phyloP scores from a whole-genome alignment of 2,329 filamentous ascomycete species.

The Neofusicoccum laricinum region DNA sequence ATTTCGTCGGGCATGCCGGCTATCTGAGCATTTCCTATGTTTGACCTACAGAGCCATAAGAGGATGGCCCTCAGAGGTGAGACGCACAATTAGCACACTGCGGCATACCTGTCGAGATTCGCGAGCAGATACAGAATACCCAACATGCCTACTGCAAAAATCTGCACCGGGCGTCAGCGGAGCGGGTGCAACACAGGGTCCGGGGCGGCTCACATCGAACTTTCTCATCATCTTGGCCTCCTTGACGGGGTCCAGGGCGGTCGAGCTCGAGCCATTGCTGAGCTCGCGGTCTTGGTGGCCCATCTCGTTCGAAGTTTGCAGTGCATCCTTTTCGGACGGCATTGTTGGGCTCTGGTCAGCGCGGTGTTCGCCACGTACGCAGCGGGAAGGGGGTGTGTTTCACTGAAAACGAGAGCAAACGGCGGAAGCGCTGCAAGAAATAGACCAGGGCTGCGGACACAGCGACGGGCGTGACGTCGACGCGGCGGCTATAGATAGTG shows the following conservation, averaged over 20 bases:
- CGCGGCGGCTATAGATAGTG: background rate
- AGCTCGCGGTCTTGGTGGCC: background rate
- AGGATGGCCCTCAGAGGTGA: background rate
- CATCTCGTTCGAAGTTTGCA: constrained; percentile 1
- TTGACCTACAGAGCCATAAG: constrained; percentile 19
- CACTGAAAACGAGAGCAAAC: background rate
- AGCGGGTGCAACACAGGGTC: background rate
- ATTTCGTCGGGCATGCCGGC: constrained; percentile 21
- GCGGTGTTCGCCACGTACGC: background rate
- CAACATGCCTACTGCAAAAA: constrained; percentile 12
- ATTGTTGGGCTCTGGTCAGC: constrained; percentile 10
- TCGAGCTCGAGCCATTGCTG: constrained; percentile 3
- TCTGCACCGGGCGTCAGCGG: background rate
- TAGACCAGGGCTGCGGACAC: background rate
- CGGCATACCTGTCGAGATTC: constrained; percentile 15
- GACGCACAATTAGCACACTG: background rate
- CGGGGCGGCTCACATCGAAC: background rate
- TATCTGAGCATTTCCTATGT: constrained; percentile 43
- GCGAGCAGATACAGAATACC: constrained; percentile 17
- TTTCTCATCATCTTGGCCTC: constrained; percentile 14
- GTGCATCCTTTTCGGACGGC: constrained; percentile 3
- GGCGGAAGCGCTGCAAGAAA: background rate
- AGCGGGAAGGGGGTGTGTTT: background rate
- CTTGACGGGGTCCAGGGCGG: constrained; percentile 9
- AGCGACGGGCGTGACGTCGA: background rate